Conservation (phyloP, 2,329 filamentous ascomycete genomes). For the Pseudogymnoascus sp. region DNA sequence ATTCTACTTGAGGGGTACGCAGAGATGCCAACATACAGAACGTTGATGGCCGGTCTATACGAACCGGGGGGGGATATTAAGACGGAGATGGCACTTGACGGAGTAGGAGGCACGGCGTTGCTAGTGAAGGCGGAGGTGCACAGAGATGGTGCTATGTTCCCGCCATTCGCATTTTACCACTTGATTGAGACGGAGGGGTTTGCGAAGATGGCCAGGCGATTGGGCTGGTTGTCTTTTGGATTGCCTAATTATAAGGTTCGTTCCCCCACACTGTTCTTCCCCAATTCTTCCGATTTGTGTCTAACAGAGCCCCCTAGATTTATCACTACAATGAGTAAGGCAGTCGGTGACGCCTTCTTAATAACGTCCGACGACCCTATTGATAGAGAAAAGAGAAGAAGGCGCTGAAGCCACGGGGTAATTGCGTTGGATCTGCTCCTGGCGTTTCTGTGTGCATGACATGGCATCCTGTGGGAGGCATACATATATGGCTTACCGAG, state of each 20-base stretch:
- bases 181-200: slow-evolving; percentile 97
- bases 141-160: slow-evolving; percentile 97
- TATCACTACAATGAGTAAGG: slow-evolving; percentile 81
- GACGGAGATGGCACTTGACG: slow-evolving; percentile 69
- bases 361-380: not conserved
- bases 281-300: not conserved
- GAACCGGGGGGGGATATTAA: slow-evolving; percentile 47
- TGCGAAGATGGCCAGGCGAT: slow-evolving; percentile 85
- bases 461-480: not conserved
- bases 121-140: slow-evolving; percentile 96
- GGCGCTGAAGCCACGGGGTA: not conserved
- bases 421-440: not conserved
- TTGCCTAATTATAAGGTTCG: slow-evolving; percentile 92
- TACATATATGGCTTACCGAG: not conserved
- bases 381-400: not conserved
- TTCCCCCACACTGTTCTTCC: slow-evolving; percentile 12
- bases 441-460: not conserved
- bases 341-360: not conserved
- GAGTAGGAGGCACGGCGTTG: slow-evolving; percentile 85
- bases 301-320: slow-evolving; percentile 45
- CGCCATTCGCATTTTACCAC: slow-evolving; percentile 91
- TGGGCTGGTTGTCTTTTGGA: slow-evolving; percentile 81
- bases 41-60: slow-evolving; percentile 79
- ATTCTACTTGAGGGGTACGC: slow-evolving; percentile 88
- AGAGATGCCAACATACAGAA: slow-evolving; percentile 85